phyloP scores from a whole-genome alignment of 1,284 basidiomycete species.

The Cryptococcus amylolentus region DNA sequence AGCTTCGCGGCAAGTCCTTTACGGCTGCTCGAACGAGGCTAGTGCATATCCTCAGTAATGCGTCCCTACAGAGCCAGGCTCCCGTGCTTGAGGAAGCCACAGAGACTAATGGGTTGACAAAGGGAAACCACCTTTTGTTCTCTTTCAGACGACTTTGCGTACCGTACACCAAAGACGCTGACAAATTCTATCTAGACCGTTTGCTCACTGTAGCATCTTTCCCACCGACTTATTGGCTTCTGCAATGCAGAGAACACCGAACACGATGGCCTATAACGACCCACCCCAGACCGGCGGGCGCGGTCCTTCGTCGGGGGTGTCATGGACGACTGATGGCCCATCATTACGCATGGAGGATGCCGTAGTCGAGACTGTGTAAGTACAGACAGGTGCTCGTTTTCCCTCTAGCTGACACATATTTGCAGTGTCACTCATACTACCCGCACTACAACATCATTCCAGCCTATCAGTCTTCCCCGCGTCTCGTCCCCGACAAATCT shows the following conservation, averaged over 20 bases:
- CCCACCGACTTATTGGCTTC: not conserved
- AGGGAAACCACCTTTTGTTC: too few relatives aligned
- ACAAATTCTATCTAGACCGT: too few relatives aligned
- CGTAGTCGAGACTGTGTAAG: constrained; percentile 47
- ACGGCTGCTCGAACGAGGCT: too few relatives aligned
- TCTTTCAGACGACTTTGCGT: too few relatives aligned
- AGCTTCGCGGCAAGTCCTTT: too few relatives aligned
- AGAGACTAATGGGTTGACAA: too few relatives aligned
- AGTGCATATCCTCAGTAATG: too few relatives aligned
- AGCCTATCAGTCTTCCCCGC: constrained; percentile 43
- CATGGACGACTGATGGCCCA: constrained; percentile 24
- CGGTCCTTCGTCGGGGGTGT: constrained; percentile 7
- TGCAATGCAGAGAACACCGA: not conserved
- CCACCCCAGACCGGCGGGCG: not conserved
- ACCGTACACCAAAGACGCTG: too few relatives aligned
- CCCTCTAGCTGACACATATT: not conserved
- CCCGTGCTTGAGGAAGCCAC: too few relatives aligned
- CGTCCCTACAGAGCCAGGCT: too few relatives aligned
- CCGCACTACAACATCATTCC: constrained; percentile 45
- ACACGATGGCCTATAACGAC: constrained; percentile 12
- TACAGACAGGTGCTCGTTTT: not conserved
- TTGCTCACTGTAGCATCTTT: too few relatives aligned
- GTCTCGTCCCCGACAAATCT: constrained; percentile 35
- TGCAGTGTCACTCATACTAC: constrained; percentile 42
- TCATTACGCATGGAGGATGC: constrained; percentile 43